Evolutionary conservation across 306 rosid genomes (phyloP).

Genomic region (Begonia fuchsioides): DNA sequence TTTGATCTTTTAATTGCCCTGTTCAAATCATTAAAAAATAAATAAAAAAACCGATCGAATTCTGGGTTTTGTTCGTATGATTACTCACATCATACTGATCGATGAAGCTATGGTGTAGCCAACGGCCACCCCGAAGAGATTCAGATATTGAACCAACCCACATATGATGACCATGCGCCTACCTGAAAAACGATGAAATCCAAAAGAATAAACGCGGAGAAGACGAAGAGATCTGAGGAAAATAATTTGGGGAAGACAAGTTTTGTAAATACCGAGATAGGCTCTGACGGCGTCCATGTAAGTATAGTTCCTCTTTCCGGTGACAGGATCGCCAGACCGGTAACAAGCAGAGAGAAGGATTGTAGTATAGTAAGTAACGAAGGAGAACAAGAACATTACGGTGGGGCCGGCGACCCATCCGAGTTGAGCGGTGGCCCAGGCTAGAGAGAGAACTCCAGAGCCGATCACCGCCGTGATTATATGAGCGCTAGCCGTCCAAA

Average conservation of each 20-base stretch:
- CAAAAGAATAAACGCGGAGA: neutral
- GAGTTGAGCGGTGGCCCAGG: slow-evolving; percentile 72
- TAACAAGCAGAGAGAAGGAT: slow-evolving; percentile 47
- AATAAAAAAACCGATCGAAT: slow-evolving; percentile 1
- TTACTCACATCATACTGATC: slow-evolving; percentile 45
- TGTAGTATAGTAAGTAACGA: slow-evolving; percentile 49
- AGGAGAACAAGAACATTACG: slow-evolving; percentile 39
- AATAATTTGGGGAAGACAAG: too few species aligned
- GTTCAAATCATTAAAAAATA: slow-evolving; percentile 6
- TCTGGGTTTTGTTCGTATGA: neutral
- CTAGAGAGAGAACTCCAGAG: slow-evolving; percentile 63
- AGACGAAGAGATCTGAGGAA: neutral
- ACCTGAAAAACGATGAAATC: slow-evolving; percentile 14
- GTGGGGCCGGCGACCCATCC: slow-evolving; percentile 69
- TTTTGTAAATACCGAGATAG: slow-evolving; percentile 26
- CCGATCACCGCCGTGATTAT: slow-evolving; percentile 77
- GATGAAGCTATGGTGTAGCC: slow-evolving; percentile 66
- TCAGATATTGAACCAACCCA: slow-evolving; percentile 53
- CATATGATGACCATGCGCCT: slow-evolving; percentile 42
- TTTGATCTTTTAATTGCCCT: slow-evolving; percentile 59
- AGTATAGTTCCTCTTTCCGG: slow-evolving; percentile 60
- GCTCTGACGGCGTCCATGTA: slow-evolving; percentile 49
- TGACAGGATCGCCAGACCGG: slow-evolving; percentile 29
- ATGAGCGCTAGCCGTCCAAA: slow-evolving; percentile 61
- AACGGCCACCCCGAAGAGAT: slow-evolving; percentile 44